phyloP scores from a whole-genome alignment of 2,329 filamentous ascomycete species.

The Calonectria hongkongensis region DNA sequence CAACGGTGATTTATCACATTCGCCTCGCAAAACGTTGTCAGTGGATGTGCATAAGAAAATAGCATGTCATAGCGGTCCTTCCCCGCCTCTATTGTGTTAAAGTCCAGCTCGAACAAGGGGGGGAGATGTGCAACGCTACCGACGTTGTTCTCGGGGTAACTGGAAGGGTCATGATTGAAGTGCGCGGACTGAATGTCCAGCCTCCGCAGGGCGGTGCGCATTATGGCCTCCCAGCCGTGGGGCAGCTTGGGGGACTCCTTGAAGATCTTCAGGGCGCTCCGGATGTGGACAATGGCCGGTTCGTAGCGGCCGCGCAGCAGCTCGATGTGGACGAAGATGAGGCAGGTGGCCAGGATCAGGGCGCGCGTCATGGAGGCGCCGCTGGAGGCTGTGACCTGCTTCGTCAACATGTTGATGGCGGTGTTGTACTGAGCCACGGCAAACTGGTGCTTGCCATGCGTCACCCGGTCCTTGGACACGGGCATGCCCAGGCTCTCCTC shows the following conservation, averaged over 20 bases:
- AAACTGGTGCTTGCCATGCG: slow-evolving; percentile 25
- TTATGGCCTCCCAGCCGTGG: slow-evolving; percentile 19
- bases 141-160: slow-evolving; percentile 15
- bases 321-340: slow-evolving; percentile 29
- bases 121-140: slow-evolving; percentile 1
- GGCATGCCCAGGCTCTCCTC: slow-evolving; percentile 30
- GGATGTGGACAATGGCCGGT: slow-evolving; percentile 17
- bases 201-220: slow-evolving; percentile 8
- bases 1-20: slow-evolving; percentile 16
- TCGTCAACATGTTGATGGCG: slow-evolving; percentile 22
- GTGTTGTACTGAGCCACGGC: slow-evolving; percentile 26
- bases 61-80: slow-evolving; percentile 20
- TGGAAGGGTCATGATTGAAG: slow-evolving; percentile 11
- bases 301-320: slow-evolving; percentile 22
- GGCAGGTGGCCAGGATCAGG: slow-evolving; percentile 21
- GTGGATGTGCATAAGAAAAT: slow-evolving; percentile 12
- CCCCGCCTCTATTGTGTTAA: slow-evolving; percentile 6
- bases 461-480: slow-evolving; percentile 23
- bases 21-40: slow-evolving; percentile 11
- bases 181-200: slow-evolving; percentile 17
- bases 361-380: background rate
- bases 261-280: slow-evolving; percentile 24
- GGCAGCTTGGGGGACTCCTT: slow-evolving; percentile 16
- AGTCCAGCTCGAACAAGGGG: slow-evolving; percentile 3
- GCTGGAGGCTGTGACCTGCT: background rate